Percentiles rank a stretch among this genome's conserved stretches.
These are phyloP conservation scores for Dipodascus albidus DNA, from an alignment of 805 yeast genomes.

Conservation along the genomic window DNA sequence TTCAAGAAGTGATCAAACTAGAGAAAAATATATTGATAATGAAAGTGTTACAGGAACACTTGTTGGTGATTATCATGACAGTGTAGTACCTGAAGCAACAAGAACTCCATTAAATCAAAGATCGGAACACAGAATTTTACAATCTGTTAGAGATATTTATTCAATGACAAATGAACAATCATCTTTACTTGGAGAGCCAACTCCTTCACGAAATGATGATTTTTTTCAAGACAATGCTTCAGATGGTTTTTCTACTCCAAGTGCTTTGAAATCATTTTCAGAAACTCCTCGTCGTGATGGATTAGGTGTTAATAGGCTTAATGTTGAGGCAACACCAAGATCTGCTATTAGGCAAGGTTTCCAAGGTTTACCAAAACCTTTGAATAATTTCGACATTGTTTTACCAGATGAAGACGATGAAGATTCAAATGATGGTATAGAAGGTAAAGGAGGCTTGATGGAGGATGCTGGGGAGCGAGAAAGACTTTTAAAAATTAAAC, in stretches of 20 bases:
- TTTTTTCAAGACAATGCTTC: neutral
- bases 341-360: slow-evolving; percentile 10
- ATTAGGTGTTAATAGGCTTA: slow-evolving; percentile 11
- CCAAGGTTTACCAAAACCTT: slow-evolving; percentile 29
- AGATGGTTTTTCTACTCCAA: neutral
- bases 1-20: slow-evolving; percentile 13
- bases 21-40: slow-evolving; percentile 13
- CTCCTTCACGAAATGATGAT: slow-evolving; percentile 10
- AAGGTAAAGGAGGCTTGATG: slow-evolving; percentile 4
- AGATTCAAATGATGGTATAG: slow-evolving; percentile 7
- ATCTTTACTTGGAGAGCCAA: slow-evolving; percentile 24
- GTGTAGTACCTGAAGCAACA: slow-evolving; percentile 2
- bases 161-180: slow-evolving; percentile 26
- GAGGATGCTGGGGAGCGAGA: slow-evolving; percentile 24
- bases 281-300: slow-evolving; percentile 14
- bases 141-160: slow-evolving; percentile 27
- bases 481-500: slow-evolving; percentile 13
- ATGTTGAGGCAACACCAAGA: slow-evolving; percentile 13
- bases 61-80: slow-evolving; percentile 11
- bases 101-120: slow-evolving; percentile 11
- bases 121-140: slow-evolving; percentile 26
- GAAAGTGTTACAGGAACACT: slow-evolving; percentile 8
- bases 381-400: slow-evolving; percentile 25
- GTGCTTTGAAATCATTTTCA: neutral
- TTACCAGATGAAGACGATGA: slow-evolving; percentile 25